A percentile compares a stretch with the other conserved stretches of the same genome.
Conservation (phyloP, 192 early-diverging fungal genomes). For the Globomyces pollinis-pini region DNA sequence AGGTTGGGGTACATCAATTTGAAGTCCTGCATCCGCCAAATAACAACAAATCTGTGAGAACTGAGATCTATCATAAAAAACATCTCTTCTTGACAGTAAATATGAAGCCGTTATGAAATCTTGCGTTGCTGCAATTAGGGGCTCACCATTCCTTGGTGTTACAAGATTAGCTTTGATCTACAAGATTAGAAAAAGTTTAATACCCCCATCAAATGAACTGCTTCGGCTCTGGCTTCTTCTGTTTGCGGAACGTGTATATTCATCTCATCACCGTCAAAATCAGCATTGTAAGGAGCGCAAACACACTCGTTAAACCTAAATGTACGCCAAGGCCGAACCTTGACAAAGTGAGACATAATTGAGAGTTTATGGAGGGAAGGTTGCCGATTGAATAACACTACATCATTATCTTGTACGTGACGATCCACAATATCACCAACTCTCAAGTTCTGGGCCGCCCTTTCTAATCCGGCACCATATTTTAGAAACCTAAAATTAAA, state of each 20-base stretch:
- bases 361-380: constrained; percentile 93
- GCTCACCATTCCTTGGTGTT: constrained; percentile 97
- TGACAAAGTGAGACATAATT: constrained; percentile 94
- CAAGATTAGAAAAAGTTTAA: too few species aligned
- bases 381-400: constrained; percentile 98
- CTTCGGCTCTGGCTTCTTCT: constrained; percentile 95
- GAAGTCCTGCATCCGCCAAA: constrained; percentile 74
- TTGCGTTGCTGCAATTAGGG: constrained; percentile 97
- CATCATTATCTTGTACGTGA: constrained; percentile 88
- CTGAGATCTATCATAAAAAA: constrained; percentile 88
- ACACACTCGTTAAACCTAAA: constrained; percentile 99
- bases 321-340: constrained; percentile 92
- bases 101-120: constrained; percentile 98
- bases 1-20: constrained; percentile 91
- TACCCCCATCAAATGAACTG: constrained; percentile 90
- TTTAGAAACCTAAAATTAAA: constrained; percentile 53
- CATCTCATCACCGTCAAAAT: constrained; percentile 99
- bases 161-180: constrained; percentile 97
- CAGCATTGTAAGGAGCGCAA: constrained; percentile 99
- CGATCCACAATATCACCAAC: constrained; percentile 92
- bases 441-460: constrained; percentile 63
- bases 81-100: constrained; percentile 86
- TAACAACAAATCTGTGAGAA: constrained; percentile 90
- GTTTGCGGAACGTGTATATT: constrained; percentile 99
- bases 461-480: constrained; percentile 61